These are phyloP conservation scores for Mucor sp. DNA, from an alignment of 371 early-diverging fungal species.

Conservation along the genomic window DNA sequence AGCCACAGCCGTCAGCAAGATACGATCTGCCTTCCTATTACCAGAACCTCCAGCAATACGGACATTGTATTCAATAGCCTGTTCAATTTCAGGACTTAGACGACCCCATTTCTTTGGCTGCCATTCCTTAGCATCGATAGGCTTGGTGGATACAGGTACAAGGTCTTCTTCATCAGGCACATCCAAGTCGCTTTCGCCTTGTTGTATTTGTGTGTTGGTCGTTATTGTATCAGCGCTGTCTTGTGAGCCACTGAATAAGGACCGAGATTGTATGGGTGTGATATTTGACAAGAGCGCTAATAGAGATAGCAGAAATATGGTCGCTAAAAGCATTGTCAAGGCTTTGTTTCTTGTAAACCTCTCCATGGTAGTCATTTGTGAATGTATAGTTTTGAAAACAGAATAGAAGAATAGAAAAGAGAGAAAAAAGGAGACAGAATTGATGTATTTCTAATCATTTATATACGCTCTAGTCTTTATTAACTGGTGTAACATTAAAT, in stretches of 20 bases:
- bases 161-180: conserved; percentile 20
- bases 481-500: conserved; percentile 5
- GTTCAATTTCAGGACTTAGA: conserved; percentile 15
- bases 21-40: conserved; percentile 9
- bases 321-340: conserved; percentile 11
- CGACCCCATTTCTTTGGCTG: conserved; percentile 24
- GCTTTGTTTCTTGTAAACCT: conserved; percentile 17
- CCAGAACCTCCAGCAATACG: conserved; percentile 4
- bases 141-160: conserved; percentile 12
- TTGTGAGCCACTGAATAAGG: background rate
- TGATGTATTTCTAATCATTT: background rate
- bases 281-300: conserved; percentile 15
- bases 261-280: conserved; percentile 10
- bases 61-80: conserved; percentile 13
- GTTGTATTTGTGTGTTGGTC: background rate
- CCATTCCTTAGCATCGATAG: conserved; percentile 19
- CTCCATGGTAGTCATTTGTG: conserved; percentile 14
- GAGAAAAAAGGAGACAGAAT: background rate
- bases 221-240: background rate
- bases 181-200: background rate
- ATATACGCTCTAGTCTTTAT: background rate
- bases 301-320: conserved; percentile 20
- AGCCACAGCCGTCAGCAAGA: conserved; percentile 37
- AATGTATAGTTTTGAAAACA: background rate
- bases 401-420: background rate